Percentiles rank a stretch among this genome's conserved stretches.
Conservation (phyloP, 2,329 filamentous ascomycete genomes). For the Fusarium musae region DNA sequence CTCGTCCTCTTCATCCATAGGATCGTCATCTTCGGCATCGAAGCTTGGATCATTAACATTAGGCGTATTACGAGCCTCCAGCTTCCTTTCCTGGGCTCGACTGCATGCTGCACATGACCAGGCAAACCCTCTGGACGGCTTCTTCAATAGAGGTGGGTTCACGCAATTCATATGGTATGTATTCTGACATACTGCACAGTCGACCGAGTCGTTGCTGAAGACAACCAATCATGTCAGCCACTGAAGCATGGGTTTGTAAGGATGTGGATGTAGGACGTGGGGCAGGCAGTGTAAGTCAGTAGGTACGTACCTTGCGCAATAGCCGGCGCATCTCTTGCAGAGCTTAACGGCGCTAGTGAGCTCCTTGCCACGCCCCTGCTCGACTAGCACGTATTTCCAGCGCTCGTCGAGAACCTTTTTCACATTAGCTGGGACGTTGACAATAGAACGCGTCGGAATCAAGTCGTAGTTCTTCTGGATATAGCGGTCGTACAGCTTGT, state of each 20-base stretch:
- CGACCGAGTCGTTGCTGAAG: conserved; percentile 87
- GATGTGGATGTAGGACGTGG: conserved; percentile 28
- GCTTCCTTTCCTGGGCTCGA: conserved; percentile 90
- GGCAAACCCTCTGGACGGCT: conserved; percentile 95
- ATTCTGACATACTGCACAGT: conserved; percentile 93
- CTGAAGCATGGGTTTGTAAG: conserved; percentile 22
- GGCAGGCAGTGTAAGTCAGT: conserved; percentile 29
- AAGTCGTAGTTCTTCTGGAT: conserved; percentile 98
- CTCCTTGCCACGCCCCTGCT: conserved; percentile 93
- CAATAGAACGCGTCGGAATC: conserved; percentile 89
- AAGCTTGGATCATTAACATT: conserved; percentile 74
- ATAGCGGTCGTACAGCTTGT: conserved; percentile 97
- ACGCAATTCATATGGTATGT: conserved; percentile 99
- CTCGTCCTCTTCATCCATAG: conserved; percentile 78
- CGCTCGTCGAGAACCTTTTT: conserved; percentile 96
- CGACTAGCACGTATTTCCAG: conserved; percentile 96
- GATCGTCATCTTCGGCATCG: conserved; percentile 73
- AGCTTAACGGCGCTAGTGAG: conserved; percentile 94
- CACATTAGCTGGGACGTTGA: conserved; percentile 94
- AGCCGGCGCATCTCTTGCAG: conserved; percentile 91
- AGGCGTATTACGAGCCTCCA: conserved; percentile 90
- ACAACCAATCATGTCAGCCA: conserved; percentile 39
- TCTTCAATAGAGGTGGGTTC: conserved; percentile 89
- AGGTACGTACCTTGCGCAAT: conserved; percentile 82
- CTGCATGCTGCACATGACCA: conserved; percentile 98